Conservation (phyloP, 805 yeast species). For the Torulaspora gathmanii region DNA sequence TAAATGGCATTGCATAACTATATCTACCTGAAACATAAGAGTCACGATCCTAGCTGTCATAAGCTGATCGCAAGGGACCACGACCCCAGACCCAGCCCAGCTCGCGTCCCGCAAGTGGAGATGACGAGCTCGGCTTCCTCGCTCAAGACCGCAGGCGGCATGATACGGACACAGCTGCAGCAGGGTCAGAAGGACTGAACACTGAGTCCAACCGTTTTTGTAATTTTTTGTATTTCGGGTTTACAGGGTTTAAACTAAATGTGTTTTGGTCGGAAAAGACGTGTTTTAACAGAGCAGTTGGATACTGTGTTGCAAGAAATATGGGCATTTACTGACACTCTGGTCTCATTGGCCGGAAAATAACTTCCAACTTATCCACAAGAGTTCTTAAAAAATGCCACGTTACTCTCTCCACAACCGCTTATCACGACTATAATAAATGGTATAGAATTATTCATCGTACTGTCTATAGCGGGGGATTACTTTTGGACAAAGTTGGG, state of each 20-base stretch:
- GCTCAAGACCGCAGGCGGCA: conserved; percentile 1
- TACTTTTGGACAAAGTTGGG: conserved; percentile 60
- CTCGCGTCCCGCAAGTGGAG: background rate
- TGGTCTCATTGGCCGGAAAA: conserved; percentile 26
- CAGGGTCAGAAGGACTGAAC: background rate
- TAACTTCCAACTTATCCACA: conserved; percentile 24
- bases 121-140: background rate
- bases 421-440: conserved; percentile 33
- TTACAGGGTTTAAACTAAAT: conserved; percentile 1
- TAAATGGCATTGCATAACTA: conserved; percentile 27
- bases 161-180: background rate
- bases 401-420: conserved; percentile 32
- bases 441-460: conserved; percentile 32
- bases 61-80: conserved; percentile 22
- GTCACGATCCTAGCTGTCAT: conserved; percentile 22
- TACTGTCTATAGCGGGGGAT: conserved; percentile 69
- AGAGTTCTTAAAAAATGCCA: conserved; percentile 34
- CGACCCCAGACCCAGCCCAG: conserved; percentile 13
- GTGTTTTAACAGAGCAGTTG: background rate
- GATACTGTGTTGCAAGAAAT: conserved; percentile 5
- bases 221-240: background rate
- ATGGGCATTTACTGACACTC: conserved; percentile 37
- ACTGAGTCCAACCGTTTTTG: background rate
- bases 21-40: conserved; percentile 23
- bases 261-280: background rate